Percentiles rank a stretch among this genome's conserved stretches.
Conservation (phyloP, 352 stramenopile genomes). For the Globisporangium ultimum region DNA sequence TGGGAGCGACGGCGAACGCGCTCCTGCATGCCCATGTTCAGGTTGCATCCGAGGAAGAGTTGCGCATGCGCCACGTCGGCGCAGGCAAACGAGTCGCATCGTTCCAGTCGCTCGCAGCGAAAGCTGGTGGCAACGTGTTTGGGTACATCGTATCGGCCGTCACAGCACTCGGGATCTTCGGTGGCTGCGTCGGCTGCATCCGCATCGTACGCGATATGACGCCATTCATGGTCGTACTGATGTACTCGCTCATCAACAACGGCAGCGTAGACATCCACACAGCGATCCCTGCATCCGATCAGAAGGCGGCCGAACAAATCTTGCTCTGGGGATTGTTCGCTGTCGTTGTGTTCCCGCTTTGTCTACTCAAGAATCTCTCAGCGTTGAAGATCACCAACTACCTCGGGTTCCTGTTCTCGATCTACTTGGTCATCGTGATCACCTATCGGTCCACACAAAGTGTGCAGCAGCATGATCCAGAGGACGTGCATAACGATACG, state of each 20-base stretch:
- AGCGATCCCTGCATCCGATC: conserved; percentile 5
- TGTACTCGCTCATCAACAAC: conserved; percentile 2
- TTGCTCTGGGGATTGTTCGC: conserved; percentile 42
- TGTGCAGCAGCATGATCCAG: not conserved
- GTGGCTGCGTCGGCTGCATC: conserved; percentile 64
- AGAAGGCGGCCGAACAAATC: conserved; percentile 36
- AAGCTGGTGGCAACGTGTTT: conserved; percentile 39
- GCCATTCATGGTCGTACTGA: conserved; percentile 49
- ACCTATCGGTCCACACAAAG: conserved; percentile 46
- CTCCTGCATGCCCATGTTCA: conserved; percentile 53
- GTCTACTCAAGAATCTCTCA: conserved; percentile 67
- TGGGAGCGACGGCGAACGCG: conserved; percentile 53
- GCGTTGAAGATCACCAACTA: conserved; percentile 66
- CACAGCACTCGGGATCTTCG: conserved; percentile 63
- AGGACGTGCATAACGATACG: not conserved
- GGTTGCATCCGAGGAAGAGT: conserved; percentile 41
- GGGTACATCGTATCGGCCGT: conserved; percentile 63
- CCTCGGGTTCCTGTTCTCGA: conserved; percentile 58
- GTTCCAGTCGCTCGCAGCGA: conserved; percentile 62
- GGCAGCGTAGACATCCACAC: conserved; percentile 11
- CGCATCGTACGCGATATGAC: conserved; percentile 66
- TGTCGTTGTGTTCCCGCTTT: conserved; percentile 61
- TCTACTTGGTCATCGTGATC: conserved; percentile 54
- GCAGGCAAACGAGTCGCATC: conserved; percentile 48
- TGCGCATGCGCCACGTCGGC: conserved; percentile 37